These are phyloP conservation scores for Cordyceps tenuipes DNA, from an alignment of 2,329 filamentous ascomycete genomes.

Conservation along the genomic window DNA sequence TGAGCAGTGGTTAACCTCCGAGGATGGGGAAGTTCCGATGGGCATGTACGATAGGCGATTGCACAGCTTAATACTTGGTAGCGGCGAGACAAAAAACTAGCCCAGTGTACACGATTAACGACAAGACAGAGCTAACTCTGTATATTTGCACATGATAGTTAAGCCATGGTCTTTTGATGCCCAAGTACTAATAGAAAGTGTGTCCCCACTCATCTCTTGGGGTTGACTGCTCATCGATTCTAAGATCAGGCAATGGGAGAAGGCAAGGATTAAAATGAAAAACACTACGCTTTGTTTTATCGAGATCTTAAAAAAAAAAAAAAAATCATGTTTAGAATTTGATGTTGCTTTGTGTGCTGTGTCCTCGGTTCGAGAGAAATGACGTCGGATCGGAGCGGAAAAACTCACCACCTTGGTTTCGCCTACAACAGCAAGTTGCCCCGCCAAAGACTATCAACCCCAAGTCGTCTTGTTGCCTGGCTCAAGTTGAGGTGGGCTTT, in stretches of 20 bases:
- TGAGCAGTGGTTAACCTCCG: constrained; percentile 66
- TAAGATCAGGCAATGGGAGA: no score
- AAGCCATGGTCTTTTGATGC: no score
- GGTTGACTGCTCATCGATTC: no score
- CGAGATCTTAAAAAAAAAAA: no score
- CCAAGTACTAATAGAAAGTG: no score
- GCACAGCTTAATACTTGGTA: constrained; percentile 67
- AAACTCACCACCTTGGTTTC: constrained; percentile 19
- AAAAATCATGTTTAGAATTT: no score
- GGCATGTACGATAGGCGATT: constrained; percentile 70
- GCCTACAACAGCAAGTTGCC: constrained; percentile 20
- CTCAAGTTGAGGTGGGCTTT: constrained; percentile 17
- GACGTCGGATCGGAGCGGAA: constrained; percentile 20
- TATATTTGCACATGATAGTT: no score
- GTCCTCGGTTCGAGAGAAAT: not conserved
- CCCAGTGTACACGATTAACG: not conserved
- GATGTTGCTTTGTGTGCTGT: no score
- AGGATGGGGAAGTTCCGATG: constrained; percentile 60
- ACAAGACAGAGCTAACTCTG: no score
- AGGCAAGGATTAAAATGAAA: no score
- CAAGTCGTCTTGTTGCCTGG: constrained; percentile 10
- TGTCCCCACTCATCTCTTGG: no score
- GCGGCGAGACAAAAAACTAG: constrained; percentile 50
- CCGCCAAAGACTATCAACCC: constrained; percentile 21
- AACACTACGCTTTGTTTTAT: no score